phyloP scores from a whole-genome alignment of 371 early-diverging fungal genomes.

The Mortierella sp. region DNA sequence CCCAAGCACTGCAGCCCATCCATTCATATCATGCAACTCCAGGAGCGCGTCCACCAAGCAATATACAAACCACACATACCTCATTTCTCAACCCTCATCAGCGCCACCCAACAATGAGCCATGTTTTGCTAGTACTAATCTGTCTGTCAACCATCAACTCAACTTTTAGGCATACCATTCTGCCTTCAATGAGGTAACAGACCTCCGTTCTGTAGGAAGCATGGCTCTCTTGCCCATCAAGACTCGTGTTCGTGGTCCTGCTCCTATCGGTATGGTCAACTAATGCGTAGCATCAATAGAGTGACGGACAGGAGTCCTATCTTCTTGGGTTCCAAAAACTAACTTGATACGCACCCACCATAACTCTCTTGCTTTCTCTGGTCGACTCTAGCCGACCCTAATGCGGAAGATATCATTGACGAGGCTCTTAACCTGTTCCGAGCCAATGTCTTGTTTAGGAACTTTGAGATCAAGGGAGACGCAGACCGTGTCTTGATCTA shows the following conservation, averaged over 20 bases:
- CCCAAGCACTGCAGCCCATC: neutral
- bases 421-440: constrained; percentile 94
- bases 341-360: neutral
- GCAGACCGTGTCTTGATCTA: constrained; percentile 96
- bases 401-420: constrained; percentile 90
- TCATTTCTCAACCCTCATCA: neutral
- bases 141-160: neutral
- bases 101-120: neutral
- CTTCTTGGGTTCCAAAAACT: neutral
- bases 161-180: constrained; percentile 92
- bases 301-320: neutral
- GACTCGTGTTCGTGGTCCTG: constrained; percentile 89
- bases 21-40: neutral
- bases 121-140: neutral
- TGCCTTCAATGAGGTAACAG: constrained; percentile 77
- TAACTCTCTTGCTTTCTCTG: too few relatives aligned
- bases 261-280: constrained; percentile 68
- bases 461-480: constrained; percentile 97
- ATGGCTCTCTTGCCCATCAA: constrained; percentile 91
- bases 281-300: neutral
- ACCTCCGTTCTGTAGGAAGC: constrained; percentile 84
- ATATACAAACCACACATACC: neutral
- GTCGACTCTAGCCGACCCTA: constrained; percentile 64
- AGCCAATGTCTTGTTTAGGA: constrained; percentile 96
- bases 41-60: neutral